phyloP scores from a whole-genome alignment of 352 stramenopile species.

The Globisporangium mamillatum region DNA sequence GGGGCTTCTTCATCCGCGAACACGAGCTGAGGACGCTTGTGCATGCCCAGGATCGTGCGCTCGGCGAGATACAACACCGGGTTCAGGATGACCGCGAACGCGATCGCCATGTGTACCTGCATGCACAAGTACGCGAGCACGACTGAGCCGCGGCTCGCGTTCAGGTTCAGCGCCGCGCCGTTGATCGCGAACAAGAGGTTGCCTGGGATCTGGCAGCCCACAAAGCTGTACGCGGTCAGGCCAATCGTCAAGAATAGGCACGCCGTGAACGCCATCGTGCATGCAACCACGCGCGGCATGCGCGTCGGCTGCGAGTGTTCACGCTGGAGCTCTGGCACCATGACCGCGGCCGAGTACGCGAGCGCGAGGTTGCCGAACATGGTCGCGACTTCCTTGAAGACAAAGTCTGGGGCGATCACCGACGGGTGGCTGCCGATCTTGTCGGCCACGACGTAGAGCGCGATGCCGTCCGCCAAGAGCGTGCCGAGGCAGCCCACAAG shows the following conservation, averaged over 20 bases:
- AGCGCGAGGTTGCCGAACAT: conserved; percentile 63
- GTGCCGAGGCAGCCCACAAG: conserved; percentile 54
- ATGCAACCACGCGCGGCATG: conserved; percentile 51
- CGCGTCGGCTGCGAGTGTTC: conserved; percentile 58
- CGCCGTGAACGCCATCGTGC: conserved; percentile 45
- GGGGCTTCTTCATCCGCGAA: conserved; percentile 10
- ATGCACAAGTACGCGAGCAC: conserved; percentile 61
- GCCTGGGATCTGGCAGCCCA: conserved; percentile 61
- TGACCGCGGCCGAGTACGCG: conserved; percentile 51
- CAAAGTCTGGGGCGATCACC: conserved; percentile 35
- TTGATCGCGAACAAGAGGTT: conserved; percentile 64
- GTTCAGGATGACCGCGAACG: conserved; percentile 56
- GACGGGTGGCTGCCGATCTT: conserved; percentile 42
- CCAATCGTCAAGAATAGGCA: conserved; percentile 56
- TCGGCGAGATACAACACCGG: conserved; percentile 58
- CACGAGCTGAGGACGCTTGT: conserved; percentile 35
- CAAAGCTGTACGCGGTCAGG: conserved; percentile 32
- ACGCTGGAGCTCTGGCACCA: conserved; percentile 58
- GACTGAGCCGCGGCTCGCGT: conserved; percentile 42
- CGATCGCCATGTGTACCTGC: conserved; percentile 65
- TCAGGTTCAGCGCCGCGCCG: conserved; percentile 37
- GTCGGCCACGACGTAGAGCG: conserved; percentile 35
- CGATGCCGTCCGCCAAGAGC: conserved; percentile 52
- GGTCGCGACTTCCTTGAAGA: conserved; percentile 44
- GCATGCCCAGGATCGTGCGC: conserved; percentile 53